Evolutionary conservation across 257 asterid genomes (phyloP).

Genomic region (Primulina tabacum): DNA sequence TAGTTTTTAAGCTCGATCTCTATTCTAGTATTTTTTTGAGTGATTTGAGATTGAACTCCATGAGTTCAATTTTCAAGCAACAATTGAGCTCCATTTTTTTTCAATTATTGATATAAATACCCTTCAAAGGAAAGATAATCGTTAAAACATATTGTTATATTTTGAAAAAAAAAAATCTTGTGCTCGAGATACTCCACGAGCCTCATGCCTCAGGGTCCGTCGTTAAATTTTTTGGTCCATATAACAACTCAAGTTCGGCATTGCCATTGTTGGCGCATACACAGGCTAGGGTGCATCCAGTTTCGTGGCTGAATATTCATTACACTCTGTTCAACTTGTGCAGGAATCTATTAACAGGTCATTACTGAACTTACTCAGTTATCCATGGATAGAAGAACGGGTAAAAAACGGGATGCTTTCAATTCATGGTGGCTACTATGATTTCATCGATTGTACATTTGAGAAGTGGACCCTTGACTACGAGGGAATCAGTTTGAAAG

Average conservation of each 20-base stretch:
- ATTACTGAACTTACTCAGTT: constrained; percentile 69
- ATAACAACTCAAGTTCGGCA: not conserved
- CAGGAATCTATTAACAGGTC: constrained; percentile 89
- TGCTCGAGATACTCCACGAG: not conserved
- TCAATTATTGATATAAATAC: too few relatives aligned
- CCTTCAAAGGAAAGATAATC: not conserved
- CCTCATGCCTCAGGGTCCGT: not conserved
- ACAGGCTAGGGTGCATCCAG: not conserved
- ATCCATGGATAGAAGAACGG: constrained; percentile 81
- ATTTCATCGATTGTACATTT: constrained; percentile 75
- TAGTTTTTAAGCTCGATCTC: too few relatives aligned
- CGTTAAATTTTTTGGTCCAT: too few relatives aligned
- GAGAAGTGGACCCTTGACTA: constrained; percentile 88
- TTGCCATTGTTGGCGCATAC: not conserved
- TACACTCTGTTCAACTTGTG: not conserved
- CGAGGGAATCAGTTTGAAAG: constrained; percentile 32
- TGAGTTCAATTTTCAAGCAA: not conserved
- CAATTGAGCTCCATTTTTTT: not conserved
- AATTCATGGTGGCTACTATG: constrained; percentile 93
- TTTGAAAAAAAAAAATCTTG: not conserved
- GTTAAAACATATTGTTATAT: too few relatives aligned
- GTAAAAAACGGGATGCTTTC: constrained; percentile 56
- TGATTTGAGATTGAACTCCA: too few relatives aligned
- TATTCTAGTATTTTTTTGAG: not conserved
- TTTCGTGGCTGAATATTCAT: constrained; percentile 6